A percentile compares a stretch with the other conserved stretches of the same genome.
phyloP scores from a whole-genome alignment of 2,329 filamentous ascomycete species.

The Penicillium sp. region DNA sequence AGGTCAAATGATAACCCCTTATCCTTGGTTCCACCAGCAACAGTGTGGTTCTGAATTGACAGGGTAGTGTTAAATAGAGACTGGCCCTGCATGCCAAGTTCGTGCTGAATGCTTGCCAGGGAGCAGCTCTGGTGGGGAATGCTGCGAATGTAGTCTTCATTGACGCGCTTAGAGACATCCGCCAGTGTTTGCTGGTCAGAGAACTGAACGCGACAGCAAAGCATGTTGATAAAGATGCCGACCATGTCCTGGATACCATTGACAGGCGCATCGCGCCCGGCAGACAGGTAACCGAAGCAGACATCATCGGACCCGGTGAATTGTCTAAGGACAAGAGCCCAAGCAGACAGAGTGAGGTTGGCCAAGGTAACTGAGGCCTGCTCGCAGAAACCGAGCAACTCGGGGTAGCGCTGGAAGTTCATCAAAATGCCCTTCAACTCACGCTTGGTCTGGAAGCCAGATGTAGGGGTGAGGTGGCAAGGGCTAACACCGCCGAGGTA shows the following conservation, averaged over 20 bases:
- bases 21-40: slow-evolving; percentile 20
- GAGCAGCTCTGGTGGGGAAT: slow-evolving; percentile 51
- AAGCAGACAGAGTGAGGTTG: slow-evolving; percentile 36
- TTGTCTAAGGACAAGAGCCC: slow-evolving; percentile 37
- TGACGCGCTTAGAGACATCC: slow-evolving; percentile 43
- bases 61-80: slow-evolving; percentile 42
- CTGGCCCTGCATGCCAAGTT: slow-evolving; percentile 34
- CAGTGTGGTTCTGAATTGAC: slow-evolving; percentile 38
- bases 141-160: slow-evolving; percentile 45
- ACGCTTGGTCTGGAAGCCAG: slow-evolving; percentile 11
- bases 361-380: slow-evolving; percentile 31
- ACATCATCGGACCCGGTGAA: slow-evolving; percentile 37
- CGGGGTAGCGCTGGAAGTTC: slow-evolving; percentile 29
- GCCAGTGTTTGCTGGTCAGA: slow-evolving; percentile 33
- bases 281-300: slow-evolving; percentile 41
- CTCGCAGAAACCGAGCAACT: slow-evolving; percentile 33
- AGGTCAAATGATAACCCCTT: slow-evolving; percentile 30
- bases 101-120: slow-evolving; percentile 46
- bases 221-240: slow-evolving; percentile 53
- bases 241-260: slow-evolving; percentile 45
- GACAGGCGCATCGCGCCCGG: slow-evolving; percentile 45
- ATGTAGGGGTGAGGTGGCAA: slow-evolving; percentile 27
- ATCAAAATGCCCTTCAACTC: slow-evolving; percentile 27
- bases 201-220: slow-evolving; percentile 48
- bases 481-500: slow-evolving; percentile 33